Percentiles rank a stretch among this genome's conserved stretches.
phyloP scores from a whole-genome alignment of 495 filamentous ascomycete species.

The Sabuloglossum arenarium region DNA sequence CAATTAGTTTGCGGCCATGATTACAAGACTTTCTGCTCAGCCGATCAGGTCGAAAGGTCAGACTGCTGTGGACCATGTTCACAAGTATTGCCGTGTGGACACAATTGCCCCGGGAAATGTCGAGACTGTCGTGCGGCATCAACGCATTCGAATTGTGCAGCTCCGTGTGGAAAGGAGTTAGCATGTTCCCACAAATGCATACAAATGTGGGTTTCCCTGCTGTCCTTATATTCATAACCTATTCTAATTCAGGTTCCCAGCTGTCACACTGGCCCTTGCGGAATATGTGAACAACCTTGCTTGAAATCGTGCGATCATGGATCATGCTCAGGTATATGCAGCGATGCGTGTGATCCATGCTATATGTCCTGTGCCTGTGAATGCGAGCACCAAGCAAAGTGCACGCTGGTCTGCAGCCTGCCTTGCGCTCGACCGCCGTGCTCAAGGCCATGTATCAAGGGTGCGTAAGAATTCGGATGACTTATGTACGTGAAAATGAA shows the following conservation, averaged over 20 bases:
- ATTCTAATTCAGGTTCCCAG: constrained; percentile 28
- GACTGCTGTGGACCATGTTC: constrained; percentile 28
- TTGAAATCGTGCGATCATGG: constrained; percentile 45
- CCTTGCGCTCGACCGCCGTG: constrained; percentile 46
- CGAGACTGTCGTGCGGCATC: constrained; percentile 20
- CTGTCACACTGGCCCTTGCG: constrained; percentile 33
- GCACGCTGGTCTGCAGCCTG: constrained; percentile 40
- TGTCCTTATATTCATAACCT: constrained; percentile 32
- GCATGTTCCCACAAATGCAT: constrained; percentile 27
- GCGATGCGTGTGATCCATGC: constrained; percentile 45
- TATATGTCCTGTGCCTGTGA: constrained; percentile 32
- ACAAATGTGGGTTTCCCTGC: constrained; percentile 29
- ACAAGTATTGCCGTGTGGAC: constrained; percentile 32
- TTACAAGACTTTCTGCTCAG: constrained; percentile 27
- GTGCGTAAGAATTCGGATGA: neutral
- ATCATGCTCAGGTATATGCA: constrained; percentile 32
- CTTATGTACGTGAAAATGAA: neutral
- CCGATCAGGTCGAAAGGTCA: constrained; percentile 18
- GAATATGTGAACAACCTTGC: constrained; percentile 35
- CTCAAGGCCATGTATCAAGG: constrained; percentile 32
- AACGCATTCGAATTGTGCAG: neutral
- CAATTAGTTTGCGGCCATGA: constrained; percentile 28
- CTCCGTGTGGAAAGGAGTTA: constrained; percentile 10
- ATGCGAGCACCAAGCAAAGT: constrained; percentile 32
- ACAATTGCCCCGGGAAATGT: constrained; percentile 34